Percentiles rank a stretch among this genome's conserved stretches.
phyloP scores from a whole-genome alignment of 768 basidiomycete species.

The Trametes cinnabarina region DNA sequence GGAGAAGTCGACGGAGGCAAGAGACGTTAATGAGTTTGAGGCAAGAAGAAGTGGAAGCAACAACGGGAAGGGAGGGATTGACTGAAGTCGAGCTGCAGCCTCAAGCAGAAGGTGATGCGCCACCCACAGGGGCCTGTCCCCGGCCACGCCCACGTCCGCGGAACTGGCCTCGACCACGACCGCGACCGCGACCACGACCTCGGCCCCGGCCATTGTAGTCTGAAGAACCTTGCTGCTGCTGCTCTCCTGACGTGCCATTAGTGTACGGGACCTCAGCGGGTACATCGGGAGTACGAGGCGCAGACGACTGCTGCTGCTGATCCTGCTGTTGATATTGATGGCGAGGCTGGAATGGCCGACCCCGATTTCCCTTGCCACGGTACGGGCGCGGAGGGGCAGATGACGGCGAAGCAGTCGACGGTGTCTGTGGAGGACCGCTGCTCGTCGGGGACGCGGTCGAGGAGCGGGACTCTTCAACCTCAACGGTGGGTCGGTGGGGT shows the following conservation, averaged over 20 bases:
- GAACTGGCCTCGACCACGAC: constrained; percentile 32
- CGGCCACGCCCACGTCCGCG: constrained; percentile 33
- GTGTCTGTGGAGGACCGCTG: background rate
- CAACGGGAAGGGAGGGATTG: background rate
- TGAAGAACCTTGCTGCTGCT: constrained; percentile 14
- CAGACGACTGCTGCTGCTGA: background rate
- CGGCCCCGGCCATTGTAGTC: constrained; percentile 31
- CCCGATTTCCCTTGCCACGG: constrained; percentile 10
- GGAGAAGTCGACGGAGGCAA: too few relatives aligned
- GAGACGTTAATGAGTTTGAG: background rate
- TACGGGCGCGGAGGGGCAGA: background rate
- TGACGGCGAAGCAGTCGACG: background rate
- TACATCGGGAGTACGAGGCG: background rate
- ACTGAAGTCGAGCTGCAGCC: background rate
- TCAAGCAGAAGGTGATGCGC: background rate
- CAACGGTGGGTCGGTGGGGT: constrained; percentile 1
- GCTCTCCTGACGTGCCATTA: constrained; percentile 1
- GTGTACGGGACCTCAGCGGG: background rate
- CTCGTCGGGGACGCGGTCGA: background rate
- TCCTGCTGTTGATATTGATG: constrained; percentile 3
- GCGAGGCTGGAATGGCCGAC: constrained; percentile 14
- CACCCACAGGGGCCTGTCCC: constrained; percentile 11
- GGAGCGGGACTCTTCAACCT: constrained; percentile 2
- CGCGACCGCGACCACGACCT: constrained; percentile 41
- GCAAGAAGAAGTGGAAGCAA: background rate